Conservation (phyloP, 179 eudicot species). For the Pouteria campechiana region DNA sequence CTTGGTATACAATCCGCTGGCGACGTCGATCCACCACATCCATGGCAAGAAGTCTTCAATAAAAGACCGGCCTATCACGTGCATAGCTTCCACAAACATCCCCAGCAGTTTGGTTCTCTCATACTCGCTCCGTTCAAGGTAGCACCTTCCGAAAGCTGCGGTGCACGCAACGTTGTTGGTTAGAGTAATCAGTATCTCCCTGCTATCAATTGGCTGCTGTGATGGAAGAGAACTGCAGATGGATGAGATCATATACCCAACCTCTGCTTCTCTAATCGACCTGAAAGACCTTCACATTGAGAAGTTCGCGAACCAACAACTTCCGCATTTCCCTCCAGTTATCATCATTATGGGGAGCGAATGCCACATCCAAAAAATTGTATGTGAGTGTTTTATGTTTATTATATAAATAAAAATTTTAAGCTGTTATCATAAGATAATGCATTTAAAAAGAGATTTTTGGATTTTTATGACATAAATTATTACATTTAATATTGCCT, state of each 20-base stretch:
- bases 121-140: constrained; percentile 1
- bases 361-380: constrained; percentile 5
- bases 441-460: no score
- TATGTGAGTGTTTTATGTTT: constrained; percentile 2
- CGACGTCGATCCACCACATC: constrained; percentile 15
- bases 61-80: background rate
- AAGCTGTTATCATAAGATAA: no score
- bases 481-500: no score
- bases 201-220: no score
- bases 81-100: constrained; percentile 5
- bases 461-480: no score
- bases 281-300: constrained; percentile 4
- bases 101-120: constrained; percentile 1
- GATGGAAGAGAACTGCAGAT: background rate
- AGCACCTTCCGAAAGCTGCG: constrained; percentile 20
- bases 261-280: constrained; percentile 5
- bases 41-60: constrained; percentile 16
- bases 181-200: background rate
- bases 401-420: no score
- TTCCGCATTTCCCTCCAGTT: constrained; percentile 5
- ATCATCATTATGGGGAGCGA: constrained; percentile 5
- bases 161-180: constrained; percentile 5
- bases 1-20: constrained; percentile 6
- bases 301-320: background rate
- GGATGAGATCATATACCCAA: background rate